Evolutionary conservation across 2,329 filamentous ascomycete species (phyloP).

Genomic region (Xylogone sp.): DNA sequence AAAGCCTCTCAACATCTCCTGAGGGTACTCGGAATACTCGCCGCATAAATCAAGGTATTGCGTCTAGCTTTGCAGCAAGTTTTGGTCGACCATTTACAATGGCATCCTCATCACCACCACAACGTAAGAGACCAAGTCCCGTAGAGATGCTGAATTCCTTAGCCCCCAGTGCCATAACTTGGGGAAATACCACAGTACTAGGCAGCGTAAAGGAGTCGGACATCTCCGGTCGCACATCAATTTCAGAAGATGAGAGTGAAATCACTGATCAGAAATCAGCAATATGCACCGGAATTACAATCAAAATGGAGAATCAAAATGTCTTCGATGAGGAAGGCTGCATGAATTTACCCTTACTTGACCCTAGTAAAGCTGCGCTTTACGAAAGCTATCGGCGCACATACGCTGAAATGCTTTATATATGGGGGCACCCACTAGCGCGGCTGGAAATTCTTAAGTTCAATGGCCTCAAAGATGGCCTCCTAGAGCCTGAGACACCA

Average conservation of each 20-base stretch:
- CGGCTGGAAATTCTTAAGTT: conserved; percentile 68
- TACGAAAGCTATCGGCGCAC: conserved; percentile 60
- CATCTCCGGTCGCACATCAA: conserved; percentile 15
- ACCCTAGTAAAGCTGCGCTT: conserved; percentile 40
- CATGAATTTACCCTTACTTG: conserved; percentile 55
- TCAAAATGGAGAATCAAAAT: conserved; percentile 58
- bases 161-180: conserved; percentile 36
- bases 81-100: conserved; percentile 39
- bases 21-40: conserved; percentile 47
- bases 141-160: conserved; percentile 57
- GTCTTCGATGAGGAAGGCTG: conserved; percentile 67
- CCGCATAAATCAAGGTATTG: conserved; percentile 51
- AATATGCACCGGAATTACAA: conserved; percentile 27
- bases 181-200: conserved; percentile 33
- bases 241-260: conserved; percentile 25
- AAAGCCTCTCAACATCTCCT: conserved; percentile 57
- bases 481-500: conserved; percentile 21
- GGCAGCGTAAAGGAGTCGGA: conserved; percentile 30
- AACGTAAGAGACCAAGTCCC: conserved; percentile 54
- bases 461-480: conserved; percentile 54
- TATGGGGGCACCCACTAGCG: conserved; percentile 60
- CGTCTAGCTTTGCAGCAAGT: conserved; percentile 52
- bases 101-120: conserved; percentile 35
- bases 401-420: conserved; percentile 66
- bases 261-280: conserved; percentile 16